Conservation (phyloP, 2,329 filamentous ascomycete genomes). For the Phoma herbarum region DNA sequence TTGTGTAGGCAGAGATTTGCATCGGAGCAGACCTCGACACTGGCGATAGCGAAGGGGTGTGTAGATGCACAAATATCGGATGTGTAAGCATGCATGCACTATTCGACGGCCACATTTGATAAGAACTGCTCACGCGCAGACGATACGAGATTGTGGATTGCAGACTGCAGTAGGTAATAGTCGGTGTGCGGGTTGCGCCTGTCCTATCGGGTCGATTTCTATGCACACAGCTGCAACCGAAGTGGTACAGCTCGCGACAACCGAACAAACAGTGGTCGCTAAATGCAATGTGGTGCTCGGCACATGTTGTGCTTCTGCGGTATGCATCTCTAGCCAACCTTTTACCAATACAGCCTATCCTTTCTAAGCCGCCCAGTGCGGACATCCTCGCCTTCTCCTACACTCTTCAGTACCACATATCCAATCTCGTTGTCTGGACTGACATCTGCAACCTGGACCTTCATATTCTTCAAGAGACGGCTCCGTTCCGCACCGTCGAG, state of each 20-base stretch:
- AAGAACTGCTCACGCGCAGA: too few relatives aligned
- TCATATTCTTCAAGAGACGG: slow-evolving; percentile 26
- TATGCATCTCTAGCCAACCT: too few relatives aligned
- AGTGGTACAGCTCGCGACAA: not conserved
- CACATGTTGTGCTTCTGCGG: too few relatives aligned
- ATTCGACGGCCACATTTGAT: too few relatives aligned
- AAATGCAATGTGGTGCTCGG: not conserved
- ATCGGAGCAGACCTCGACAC: too few relatives aligned
- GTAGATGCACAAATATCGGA: too few relatives aligned
- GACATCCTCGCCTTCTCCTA: not conserved
- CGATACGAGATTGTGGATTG: too few relatives aligned
- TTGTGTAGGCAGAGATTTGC: too few relatives aligned
- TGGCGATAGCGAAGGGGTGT: too few relatives aligned
- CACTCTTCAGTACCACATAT: slow-evolving; percentile 29
- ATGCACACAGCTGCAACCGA: not conserved
- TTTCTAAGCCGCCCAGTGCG: slow-evolving; percentile 1
- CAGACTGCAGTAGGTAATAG: too few relatives aligned
- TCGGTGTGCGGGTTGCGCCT: not conserved
- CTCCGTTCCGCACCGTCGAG: slow-evolving; percentile 32
- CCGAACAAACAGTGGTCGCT: not conserved
- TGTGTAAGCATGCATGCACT: too few relatives aligned
- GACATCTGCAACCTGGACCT: slow-evolving; percentile 35
- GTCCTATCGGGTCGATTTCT: not conserved
- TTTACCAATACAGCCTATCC: slow-evolving; percentile 2
- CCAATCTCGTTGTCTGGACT: slow-evolving; percentile 24